A percentile compares a stretch with the other conserved stretches of the same genome.
These are phyloP conservation scores for Dillenia turbinata DNA, from an alignment of 164 flowering plant genomes.

Conservation along the genomic window DNA sequence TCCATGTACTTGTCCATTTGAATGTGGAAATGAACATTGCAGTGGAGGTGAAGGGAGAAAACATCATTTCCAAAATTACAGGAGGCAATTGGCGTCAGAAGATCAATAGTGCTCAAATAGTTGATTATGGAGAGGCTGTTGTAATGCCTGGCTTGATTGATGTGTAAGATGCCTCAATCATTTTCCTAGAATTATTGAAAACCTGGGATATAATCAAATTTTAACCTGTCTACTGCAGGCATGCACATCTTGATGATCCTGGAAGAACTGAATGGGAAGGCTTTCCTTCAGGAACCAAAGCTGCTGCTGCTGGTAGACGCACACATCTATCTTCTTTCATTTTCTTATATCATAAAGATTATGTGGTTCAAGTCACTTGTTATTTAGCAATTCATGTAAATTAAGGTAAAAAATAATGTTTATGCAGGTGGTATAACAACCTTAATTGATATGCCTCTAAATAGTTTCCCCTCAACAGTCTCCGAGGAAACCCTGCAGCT, in stretches of 20 bases:
- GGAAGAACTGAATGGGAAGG: conserved; percentile 99
- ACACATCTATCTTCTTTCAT: not conserved
- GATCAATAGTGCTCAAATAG: conserved; percentile 24
- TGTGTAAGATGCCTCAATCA: conserved; percentile 57
- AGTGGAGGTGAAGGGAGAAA: conserved; percentile 84
- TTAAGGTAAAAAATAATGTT: not conserved
- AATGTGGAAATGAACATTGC: conserved; percentile 21
- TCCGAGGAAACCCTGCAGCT: conserved; percentile 72
- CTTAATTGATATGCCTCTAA: conserved; percentile 92
- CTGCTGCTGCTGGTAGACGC: conserved; percentile 93
- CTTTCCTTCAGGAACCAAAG: conserved; percentile 87
- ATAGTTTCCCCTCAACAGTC: conserved; percentile 80
- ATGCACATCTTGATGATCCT: conserved; percentile 97
- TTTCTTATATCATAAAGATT: not conserved
- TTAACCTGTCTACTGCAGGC: conserved; percentile 38
- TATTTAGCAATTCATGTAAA: conserved; percentile 1
- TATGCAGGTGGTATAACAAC: conserved; percentile 88
- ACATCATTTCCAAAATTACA: conserved; percentile 52
- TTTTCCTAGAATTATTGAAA: not conserved
- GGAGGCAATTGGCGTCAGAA: conserved; percentile 43
- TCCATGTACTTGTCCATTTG: conserved; percentile 1
- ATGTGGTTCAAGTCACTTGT: not conserved
- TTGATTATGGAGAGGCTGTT: conserved; percentile 91
- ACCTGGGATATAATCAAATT: too few species aligned
- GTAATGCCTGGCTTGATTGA: conserved; percentile 98